Percentiles rank a stretch among this genome's conserved stretches.
Evolutionary conservation across 768 basidiomycete genomes (phyloP).

Genomic region (Zangia roseola): DNA sequence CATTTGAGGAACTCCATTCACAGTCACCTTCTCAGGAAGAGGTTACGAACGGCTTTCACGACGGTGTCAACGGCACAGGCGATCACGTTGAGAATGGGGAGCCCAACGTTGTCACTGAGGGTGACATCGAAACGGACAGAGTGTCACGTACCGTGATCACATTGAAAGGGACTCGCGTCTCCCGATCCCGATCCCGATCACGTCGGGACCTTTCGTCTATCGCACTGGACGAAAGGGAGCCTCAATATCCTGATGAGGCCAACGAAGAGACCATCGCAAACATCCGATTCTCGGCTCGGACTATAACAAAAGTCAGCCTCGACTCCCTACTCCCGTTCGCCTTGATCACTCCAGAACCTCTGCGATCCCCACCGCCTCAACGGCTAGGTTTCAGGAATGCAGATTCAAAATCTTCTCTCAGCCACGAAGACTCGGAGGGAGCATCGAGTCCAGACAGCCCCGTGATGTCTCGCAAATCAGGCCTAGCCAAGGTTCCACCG

Average conservation of each 20-base stretch:
- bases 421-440: conserved; percentile 18
- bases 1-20: conserved; percentile 4
- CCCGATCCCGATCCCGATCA: conserved; percentile 71
- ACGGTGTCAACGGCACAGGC: conserved; percentile 29
- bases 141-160: conserved; percentile 75
- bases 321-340: conserved; percentile 70
- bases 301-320: conserved; percentile 61
- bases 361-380: conserved; percentile 36
- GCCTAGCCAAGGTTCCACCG: conserved; percentile 49
- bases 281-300: conserved; percentile 72
- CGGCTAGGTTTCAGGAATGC: conserved; percentile 11
- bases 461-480: conserved; percentile 38
- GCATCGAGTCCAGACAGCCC: conserved; percentile 28
- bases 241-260: conserved; percentile 51
- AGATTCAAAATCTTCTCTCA: conserved; percentile 20
- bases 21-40: conserved; percentile 18
- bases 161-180: conserved; percentile 44
- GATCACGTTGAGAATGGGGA: conserved; percentile 30
- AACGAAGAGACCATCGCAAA: conserved; percentile 73
- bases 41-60: conserved; percentile 15
- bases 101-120: conserved; percentile 32
- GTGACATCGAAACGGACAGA: conserved; percentile 51
- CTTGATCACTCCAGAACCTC: conserved; percentile 69
- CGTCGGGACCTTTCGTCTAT: conserved; percentile 64
- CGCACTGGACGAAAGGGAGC: conserved; percentile 57